Evolutionary conservation across 139 green algal species (phyloP).

Genomic region (Eudorina sp.): DNA sequence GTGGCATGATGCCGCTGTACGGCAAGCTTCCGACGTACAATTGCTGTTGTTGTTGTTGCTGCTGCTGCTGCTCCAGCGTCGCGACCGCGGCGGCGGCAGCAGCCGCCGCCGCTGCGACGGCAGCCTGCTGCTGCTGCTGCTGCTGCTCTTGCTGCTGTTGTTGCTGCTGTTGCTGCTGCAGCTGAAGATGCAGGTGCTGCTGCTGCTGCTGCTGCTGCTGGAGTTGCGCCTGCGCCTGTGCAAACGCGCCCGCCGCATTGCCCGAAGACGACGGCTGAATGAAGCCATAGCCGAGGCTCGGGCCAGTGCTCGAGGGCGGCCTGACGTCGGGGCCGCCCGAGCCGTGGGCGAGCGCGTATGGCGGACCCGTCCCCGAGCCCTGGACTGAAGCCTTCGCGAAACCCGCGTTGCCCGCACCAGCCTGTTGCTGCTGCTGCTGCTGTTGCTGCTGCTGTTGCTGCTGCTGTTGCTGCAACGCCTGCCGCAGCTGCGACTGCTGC

Average conservation of each 20-base stretch:
- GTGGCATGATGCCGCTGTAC: constrained; percentile 42
- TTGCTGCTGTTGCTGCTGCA: constrained; percentile 3
- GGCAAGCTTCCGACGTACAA: constrained; percentile 31
- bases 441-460: neutral
- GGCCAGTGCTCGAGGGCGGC: no score
- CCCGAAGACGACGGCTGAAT: no score
- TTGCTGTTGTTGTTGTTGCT: constrained; percentile 19
- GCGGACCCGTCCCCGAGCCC: no score
- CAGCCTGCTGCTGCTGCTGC: neutral
- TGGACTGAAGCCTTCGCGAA: no score
- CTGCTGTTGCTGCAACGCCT: neutral
- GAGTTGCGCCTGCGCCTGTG: no score
- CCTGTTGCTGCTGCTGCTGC: constrained; percentile 4
- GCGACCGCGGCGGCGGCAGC: neutral
- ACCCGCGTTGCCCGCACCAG: no score
- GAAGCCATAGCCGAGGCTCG: no score
- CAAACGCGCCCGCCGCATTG: no score
- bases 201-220: neutral
- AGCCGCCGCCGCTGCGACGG: neutral
- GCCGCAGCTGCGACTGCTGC: neutral
- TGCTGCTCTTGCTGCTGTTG: neutral
- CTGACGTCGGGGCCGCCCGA: no score
- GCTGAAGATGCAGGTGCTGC: neutral
- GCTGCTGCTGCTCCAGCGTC: constrained; percentile 21
- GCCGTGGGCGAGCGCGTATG: no score